Evolutionary conservation across 805 yeast species (phyloP), one percentile per base, ranked within the genome.

Genomic region (Kluyveromyces dobzhanskii): DNA sequence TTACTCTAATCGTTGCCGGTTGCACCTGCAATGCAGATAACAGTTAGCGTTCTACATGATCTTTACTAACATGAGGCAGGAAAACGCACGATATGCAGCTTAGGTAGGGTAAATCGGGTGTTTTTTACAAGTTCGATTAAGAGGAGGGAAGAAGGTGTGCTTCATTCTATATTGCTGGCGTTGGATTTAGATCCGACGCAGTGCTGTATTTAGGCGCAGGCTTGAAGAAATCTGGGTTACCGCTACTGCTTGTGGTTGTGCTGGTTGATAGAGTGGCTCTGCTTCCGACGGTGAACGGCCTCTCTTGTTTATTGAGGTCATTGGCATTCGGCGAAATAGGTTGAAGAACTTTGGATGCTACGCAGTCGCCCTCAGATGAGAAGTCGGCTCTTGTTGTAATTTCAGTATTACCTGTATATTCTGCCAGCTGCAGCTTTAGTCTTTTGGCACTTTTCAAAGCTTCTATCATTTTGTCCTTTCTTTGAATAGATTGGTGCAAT

Each of bases 381-480:
- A 13, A 7, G 30, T 27, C 30, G 16, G 30, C 6, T 7, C 11
- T n/a, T 7, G 16, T 27, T 7, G 24, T 9, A 21, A 9, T 6
- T 9, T 6, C 24, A 21, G 30, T 11, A 7, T 12, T 11, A 7
- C 30, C 30, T n/a, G 35, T 24, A 17, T 17, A 34, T 14, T 24
- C 37, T 11, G 29, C 19, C 6, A 34, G 17, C n/a, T 34, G 37
- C 6, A 24, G 75, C 25, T 88, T 69, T 25, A 81, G 69, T 49
- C 78, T 70, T 26, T 76, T 70, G 2, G 85, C 75, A 33, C 81
- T 75, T 26, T 80, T 75, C 40, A 86, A 63, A 1, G 90, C 86
- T 43, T 73, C 75, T 42, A 87, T 83, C 46, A 87, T 79, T 33
- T 78, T 77, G 48, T 86, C 94, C 57, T 86, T 87, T 45, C 82